A percentile compares a stretch with the other conserved stretches of the same genome.
Evolutionary conservation across 768 basidiomycete genomes (phyloP).

Genomic region (Serendipita sp.): DNA sequence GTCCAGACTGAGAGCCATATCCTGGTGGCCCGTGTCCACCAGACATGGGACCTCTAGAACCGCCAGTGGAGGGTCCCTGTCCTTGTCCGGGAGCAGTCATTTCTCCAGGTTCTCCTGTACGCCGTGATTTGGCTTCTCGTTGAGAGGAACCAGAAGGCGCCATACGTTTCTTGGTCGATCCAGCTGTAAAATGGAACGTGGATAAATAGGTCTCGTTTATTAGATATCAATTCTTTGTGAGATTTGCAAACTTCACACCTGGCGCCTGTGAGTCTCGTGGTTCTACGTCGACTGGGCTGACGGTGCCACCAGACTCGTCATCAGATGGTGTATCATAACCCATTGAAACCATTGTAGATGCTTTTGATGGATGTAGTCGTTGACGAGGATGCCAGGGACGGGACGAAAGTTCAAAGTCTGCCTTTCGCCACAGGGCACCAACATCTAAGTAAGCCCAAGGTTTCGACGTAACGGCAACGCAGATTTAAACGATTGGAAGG

Average conservation of each 20-base stretch:
- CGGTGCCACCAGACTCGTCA: not conserved
- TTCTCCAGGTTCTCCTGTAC: slow-evolving; percentile 3
- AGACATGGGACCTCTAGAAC: not conserved
- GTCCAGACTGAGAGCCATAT: not conserved
- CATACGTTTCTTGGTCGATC: not conserved
- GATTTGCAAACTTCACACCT: no score
- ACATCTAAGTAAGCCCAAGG: no score
- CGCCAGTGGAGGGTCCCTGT: not conserved
- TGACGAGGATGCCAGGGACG: no score
- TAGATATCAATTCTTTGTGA: not conserved
- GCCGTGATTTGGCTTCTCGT: slow-evolving; percentile 2
- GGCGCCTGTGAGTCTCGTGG: not conserved
- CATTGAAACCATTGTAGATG: not conserved
- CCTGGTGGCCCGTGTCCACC: not conserved
- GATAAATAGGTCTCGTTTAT: not conserved
- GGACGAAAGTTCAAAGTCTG: no score
- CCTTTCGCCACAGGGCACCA: no score
- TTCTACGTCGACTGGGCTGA: not conserved
- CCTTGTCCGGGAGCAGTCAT: not conserved
- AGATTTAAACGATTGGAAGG: no score
- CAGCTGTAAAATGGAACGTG: not conserved
- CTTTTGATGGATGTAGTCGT: not conserved
- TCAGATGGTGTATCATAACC: slow-evolving; percentile 4
- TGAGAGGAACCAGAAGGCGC: slow-evolving; percentile 1
- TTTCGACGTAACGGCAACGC: no score